phyloP scores from a whole-genome alignment of 2,329 filamentous ascomycete genomes.

The Ilyonectria mors-panacis region DNA sequence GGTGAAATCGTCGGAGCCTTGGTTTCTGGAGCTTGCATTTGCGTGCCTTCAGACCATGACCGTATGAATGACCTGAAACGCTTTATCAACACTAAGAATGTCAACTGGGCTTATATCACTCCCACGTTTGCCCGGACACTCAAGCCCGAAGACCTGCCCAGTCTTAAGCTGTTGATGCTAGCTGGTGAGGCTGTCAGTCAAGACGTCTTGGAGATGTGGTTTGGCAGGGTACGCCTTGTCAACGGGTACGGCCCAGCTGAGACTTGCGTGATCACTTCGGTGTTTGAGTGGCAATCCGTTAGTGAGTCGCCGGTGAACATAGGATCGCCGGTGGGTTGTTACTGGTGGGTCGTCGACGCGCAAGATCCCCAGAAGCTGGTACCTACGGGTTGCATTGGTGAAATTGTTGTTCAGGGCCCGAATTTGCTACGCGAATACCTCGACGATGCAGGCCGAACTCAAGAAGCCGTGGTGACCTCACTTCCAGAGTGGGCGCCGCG shows the following conservation, averaged over 20 bases:
- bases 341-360: slow-evolving; percentile 41
- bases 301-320: slow-evolving; percentile 27
- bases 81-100: slow-evolving; percentile 33
- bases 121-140: slow-evolving; percentile 41
- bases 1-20: slow-evolving; percentile 7
- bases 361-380: slow-evolving; percentile 35
- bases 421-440: slow-evolving; percentile 45
- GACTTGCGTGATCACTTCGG: slow-evolving; percentile 31
- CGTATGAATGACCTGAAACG: slow-evolving; percentile 27
- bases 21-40: slow-evolving; percentile 13
- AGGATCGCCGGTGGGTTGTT: slow-evolving; percentile 16
- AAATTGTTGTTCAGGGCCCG: slow-evolving; percentile 40
- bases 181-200: slow-evolving; percentile 40
- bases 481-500: slow-evolving; percentile 37
- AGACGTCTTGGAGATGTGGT: slow-evolving; percentile 37
- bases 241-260: slow-evolving; percentile 47
- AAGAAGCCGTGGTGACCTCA: slow-evolving; percentile 50
- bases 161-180: slow-evolving; percentile 32
- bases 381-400: slow-evolving; percentile 37
- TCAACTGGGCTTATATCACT: slow-evolving; percentile 44
- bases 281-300: slow-evolving; percentile 5
- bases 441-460: slow-evolving; percentile 39
- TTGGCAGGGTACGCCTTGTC: slow-evolving; percentile 31
- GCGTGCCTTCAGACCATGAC: slow-evolving; percentile 43
- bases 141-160: slow-evolving; percentile 31